Evolutionary conservation across 2,329 filamentous ascomycete genomes (phyloP).

Genomic region (Aspergillus neotritici): DNA sequence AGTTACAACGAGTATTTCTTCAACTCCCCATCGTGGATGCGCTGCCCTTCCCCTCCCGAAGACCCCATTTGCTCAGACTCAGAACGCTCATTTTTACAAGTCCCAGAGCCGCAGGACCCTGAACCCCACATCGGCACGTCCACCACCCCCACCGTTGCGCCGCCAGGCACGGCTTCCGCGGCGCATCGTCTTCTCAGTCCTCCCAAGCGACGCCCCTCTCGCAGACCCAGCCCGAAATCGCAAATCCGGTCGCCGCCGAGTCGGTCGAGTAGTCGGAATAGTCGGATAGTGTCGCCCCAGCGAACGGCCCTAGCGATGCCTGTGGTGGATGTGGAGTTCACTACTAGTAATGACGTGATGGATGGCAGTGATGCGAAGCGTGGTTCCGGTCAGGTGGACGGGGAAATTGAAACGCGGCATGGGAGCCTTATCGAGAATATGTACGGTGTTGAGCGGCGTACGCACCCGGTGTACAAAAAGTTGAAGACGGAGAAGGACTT

Average conservation of each 20-base stretch:
- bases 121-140: constrained; percentile 8
- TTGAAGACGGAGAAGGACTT: constrained; percentile 50
- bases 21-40: constrained; percentile 10
- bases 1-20: constrained; percentile 6
- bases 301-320: constrained; percentile 8
- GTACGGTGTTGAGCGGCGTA: constrained; percentile 67
- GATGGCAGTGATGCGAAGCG: constrained; percentile 28
- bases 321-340: constrained; percentile 26
- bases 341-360: constrained; percentile 17
- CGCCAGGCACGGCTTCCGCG: constrained; percentile 22
- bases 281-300: constrained; percentile 9
- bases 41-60: constrained; percentile 10
- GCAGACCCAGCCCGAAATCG: constrained; percentile 13
- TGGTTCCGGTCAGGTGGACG: constrained; percentile 25
- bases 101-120: constrained; percentile 17
- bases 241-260: constrained; percentile 9
- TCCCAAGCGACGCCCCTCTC: constrained; percentile 10
- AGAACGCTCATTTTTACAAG: constrained; percentile 21
- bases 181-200: constrained; percentile 19
- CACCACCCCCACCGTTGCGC: constrained; percentile 13
- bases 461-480: constrained; percentile 58
- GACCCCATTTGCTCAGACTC: constrained; percentile 12
- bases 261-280: constrained; percentile 10
- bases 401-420: constrained; percentile 22
- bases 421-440: constrained; percentile 62